Evolutionary conservation across 208 protist species (phyloP).

Genomic region (Leptomonas pyrrhocoris): DNA sequence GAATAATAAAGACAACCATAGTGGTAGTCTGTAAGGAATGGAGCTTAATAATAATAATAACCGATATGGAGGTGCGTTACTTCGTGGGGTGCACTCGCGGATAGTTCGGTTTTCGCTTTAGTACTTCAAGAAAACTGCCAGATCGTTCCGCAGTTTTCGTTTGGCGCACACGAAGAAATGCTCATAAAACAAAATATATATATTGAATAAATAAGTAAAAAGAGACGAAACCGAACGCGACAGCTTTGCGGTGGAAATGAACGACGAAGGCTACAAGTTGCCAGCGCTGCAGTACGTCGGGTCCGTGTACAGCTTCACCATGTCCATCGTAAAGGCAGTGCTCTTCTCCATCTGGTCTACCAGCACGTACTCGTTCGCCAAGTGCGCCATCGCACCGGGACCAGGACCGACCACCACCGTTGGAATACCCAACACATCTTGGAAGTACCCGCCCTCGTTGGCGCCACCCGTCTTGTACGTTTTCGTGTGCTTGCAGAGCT

Average conservation of each 20-base stretch:
- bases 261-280: constrained; percentile 9
- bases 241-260: too few species aligned
- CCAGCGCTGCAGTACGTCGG: constrained; percentile 17
- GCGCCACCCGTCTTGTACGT: constrained; percentile 25
- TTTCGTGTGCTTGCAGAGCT: constrained; percentile 5
- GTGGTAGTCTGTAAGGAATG: not conserved
- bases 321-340: constrained; percentile 34
- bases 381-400: constrained; percentile 48
- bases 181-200: constrained; percentile 2
- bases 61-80: too few species aligned
- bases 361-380: constrained; percentile 64
- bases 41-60: not conserved
- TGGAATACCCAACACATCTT: constrained; percentile 39
- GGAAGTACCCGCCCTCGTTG: constrained; percentile 57
- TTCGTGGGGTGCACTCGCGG: too few species aligned
- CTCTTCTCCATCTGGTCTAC: constrained; percentile 45
- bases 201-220: too few species aligned
- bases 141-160: too few species aligned
- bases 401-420: constrained; percentile 52
- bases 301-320: constrained; percentile 41
- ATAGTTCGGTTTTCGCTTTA: too few species aligned
- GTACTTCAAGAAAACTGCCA: too few species aligned
- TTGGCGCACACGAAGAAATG: too few species aligned
- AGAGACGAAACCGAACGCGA: too few species aligned
- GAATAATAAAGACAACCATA: not conserved